These are phyloP conservation scores for Ulvella scutata DNA, from an alignment of 139 green algal genomes.

Conservation along the genomic window DNA sequence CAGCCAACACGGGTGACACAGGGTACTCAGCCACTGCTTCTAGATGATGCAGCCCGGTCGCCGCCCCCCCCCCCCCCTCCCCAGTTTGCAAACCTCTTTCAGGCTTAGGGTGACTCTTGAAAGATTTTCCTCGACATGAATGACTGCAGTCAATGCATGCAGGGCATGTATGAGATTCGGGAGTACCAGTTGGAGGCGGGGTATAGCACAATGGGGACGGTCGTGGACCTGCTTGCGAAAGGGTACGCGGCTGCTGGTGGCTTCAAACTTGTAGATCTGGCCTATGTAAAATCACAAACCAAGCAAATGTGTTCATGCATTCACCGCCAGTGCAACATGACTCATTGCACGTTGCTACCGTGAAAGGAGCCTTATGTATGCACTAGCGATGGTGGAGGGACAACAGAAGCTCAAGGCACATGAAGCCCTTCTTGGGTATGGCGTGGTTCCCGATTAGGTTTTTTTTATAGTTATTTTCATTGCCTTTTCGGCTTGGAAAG, in stretches of 20 bases:
- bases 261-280: neutral
- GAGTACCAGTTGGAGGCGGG: conserved; percentile 61
- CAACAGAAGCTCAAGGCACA: neutral
- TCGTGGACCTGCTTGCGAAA: conserved; percentile 35
- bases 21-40: too few relatives aligned
- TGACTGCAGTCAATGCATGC: too few relatives aligned
- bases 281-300: neutral
- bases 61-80: too few relatives aligned
- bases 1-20: too few relatives aligned
- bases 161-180: conserved; percentile 49
- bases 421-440: too few relatives aligned
- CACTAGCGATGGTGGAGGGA: neutral
- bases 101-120: too few relatives aligned
- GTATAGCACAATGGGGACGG: conserved; percentile 50
- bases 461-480: too few relatives aligned
- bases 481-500: too few relatives aligned
- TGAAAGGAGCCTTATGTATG: neutral
- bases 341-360: neutral
- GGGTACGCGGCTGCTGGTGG: conserved; percentile 14
- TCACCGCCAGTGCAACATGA: neutral
- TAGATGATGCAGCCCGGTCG: neutral
- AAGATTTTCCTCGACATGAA: too few relatives aligned
- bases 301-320: too few relatives aligned
- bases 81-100: too few relatives aligned
- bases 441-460: too few relatives aligned